phyloP scores from a whole-genome alignment of 1,284 basidiomycete genomes.

The Ceratobasidium papillatum region DNA sequence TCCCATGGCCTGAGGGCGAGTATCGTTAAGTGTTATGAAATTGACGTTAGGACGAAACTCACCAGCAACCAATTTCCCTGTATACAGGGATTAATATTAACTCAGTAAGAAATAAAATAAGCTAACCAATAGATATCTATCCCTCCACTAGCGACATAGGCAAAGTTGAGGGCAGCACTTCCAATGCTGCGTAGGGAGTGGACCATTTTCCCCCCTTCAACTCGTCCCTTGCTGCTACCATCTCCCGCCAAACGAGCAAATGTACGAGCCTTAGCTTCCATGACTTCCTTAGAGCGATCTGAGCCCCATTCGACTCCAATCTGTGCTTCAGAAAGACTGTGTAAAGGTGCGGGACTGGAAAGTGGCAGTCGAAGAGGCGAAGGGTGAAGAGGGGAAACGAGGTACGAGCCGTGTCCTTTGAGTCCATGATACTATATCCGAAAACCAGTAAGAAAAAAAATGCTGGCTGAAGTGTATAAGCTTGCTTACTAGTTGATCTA shows the following conservation, averaged over 20 bases:
- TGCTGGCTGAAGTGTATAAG: background rate
- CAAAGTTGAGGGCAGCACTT: constrained; percentile 86
- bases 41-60: constrained; percentile 45
- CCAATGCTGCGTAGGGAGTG: constrained; percentile 87
- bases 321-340: constrained; percentile 81
- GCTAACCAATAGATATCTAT: constrained; percentile 84
- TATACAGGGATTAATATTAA: background rate
- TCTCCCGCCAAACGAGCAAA: constrained; percentile 84
- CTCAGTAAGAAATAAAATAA: constrained; percentile 4
- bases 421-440: constrained; percentile 80
- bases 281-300: constrained; percentile 69
- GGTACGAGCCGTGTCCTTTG: constrained; percentile 80
- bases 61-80: constrained; percentile 92
- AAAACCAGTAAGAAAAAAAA: background rate
- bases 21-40: background rate
- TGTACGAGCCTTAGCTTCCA: constrained; percentile 72
- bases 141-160: constrained; percentile 83
- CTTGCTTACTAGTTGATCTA: constrained; percentile 75
- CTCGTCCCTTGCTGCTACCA: constrained; percentile 59
- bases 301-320: constrained; percentile 94
- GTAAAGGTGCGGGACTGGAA: constrained; percentile 70
- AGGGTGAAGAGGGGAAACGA: constrained; percentile 54
- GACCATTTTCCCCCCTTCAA: constrained; percentile 83
- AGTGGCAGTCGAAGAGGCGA: constrained; percentile 76
- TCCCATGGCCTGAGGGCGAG: constrained; percentile 76